Conservation (phyloP, 1,284 basidiomycete genomes). For the Tylopilus sp. region DNA sequence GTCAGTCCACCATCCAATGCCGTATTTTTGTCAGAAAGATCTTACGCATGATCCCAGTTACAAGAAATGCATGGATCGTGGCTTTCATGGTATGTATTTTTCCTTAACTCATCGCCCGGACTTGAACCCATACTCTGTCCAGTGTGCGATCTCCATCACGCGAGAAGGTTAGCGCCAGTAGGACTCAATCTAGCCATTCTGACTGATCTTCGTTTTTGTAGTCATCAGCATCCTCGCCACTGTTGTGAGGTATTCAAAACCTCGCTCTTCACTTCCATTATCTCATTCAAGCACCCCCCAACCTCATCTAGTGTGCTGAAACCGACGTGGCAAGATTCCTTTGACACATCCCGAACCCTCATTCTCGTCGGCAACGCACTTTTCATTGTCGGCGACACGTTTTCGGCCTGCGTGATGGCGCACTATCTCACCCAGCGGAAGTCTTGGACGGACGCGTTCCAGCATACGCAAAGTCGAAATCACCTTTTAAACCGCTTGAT, state of each 20-base stretch:
- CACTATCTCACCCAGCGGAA: conserved; percentile 32
- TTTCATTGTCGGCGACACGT: conserved; percentile 38
- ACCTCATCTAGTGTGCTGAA: conserved; percentile 13
- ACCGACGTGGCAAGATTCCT: conserved; percentile 29
- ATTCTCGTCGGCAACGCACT: conserved; percentile 35
- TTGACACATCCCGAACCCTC: conserved; percentile 14
- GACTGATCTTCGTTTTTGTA: conserved; percentile 5
- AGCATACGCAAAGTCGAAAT: not conserved
- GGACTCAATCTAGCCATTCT: no score
- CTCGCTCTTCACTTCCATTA: no score
- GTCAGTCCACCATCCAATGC: conserved; percentile 24
- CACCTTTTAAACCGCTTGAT: conserved; percentile 36
- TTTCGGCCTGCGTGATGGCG: conserved; percentile 35
- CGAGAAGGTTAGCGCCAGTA: conserved; percentile 30
- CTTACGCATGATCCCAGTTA: conserved; percentile 28
- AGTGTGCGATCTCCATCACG: conserved; percentile 32
- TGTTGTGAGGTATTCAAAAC: conserved; percentile 31
- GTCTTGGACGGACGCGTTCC: conserved; percentile 7
- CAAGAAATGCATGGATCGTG: conserved; percentile 26
- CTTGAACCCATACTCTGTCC: conserved; percentile 5
- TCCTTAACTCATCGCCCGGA: not conserved
- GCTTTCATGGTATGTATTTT: conserved; percentile 35
- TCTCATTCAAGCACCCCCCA: not conserved
- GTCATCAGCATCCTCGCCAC: conserved; percentile 30
- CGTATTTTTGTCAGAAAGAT: not conserved